Percentiles rank a stretch among this genome's conserved stretches.
Evolutionary conservation across 2,329 filamentous ascomycete genomes (phyloP).

Genomic region (Penicillium aurantiogriseum): DNA sequence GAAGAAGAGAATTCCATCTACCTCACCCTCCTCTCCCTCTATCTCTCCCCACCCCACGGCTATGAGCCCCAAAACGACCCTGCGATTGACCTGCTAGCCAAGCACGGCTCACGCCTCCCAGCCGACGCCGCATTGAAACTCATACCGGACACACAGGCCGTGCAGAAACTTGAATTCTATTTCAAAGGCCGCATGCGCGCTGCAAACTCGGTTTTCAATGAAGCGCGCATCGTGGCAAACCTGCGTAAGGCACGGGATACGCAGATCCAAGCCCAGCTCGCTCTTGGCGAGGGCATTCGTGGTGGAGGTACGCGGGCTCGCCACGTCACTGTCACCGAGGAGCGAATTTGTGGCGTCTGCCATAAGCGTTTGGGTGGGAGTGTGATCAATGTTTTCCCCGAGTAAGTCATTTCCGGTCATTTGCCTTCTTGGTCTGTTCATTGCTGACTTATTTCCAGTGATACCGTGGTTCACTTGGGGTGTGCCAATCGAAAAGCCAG

Average conservation of each 20-base stretch:
- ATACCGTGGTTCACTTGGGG: constrained; percentile 73
- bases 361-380: constrained; percentile 89
- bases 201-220: constrained; percentile 77
- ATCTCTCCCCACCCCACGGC: constrained; percentile 74
- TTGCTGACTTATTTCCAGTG: constrained; percentile 36
- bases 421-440: neutral
- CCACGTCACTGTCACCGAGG: constrained; percentile 79
- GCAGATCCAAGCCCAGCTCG: constrained; percentile 68
- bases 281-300: constrained; percentile 65
- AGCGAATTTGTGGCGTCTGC: constrained; percentile 86
- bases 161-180: constrained; percentile 80
- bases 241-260: constrained; percentile 77
- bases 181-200: constrained; percentile 87
- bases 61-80: constrained; percentile 72
- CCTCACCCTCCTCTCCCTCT: constrained; percentile 83
- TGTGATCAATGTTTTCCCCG: constrained; percentile 84
- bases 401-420: constrained; percentile 53
- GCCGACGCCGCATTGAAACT: constrained; percentile 81
- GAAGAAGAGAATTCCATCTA: constrained; percentile 76
- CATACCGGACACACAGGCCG: constrained; percentile 76
- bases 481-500: constrained; percentile 57
- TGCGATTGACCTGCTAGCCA: constrained; percentile 82
- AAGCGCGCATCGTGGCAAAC: constrained; percentile 72
- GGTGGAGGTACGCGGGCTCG: constrained; percentile 57
- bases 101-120: constrained; percentile 87